These are phyloP conservation scores for Thelephora terrestris DNA, from an alignment of 1,284 basidiomycete genomes.

Conservation along the genomic window DNA sequence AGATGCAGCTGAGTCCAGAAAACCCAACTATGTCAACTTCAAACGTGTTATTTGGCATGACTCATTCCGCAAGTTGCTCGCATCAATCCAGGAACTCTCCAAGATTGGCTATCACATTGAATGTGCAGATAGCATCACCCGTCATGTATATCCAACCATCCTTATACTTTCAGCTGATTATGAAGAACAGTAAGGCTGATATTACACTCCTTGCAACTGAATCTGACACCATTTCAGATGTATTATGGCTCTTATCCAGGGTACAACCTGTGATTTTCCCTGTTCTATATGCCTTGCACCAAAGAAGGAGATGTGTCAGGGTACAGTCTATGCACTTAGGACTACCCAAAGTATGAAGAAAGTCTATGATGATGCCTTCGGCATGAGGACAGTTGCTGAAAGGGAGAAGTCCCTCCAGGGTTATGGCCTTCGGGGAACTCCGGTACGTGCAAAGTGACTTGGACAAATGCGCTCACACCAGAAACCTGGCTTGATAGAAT, in stretches of 20 bases:
- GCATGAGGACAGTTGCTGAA: not conserved
- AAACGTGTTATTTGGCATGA: too few species aligned
- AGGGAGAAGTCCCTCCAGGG: constrained; percentile 14
- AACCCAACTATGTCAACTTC: constrained; percentile 14
- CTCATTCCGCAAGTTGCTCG: constrained; percentile 15
- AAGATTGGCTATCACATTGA: constrained; percentile 11
- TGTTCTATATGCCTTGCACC: constrained; percentile 14
- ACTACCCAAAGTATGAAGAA: not conserved
- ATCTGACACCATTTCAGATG: not conserved
- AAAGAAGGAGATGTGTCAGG: not conserved
- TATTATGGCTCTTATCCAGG: too few species aligned
- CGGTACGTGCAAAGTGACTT: constrained; percentile 16
- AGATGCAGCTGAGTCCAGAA: constrained; percentile 10
- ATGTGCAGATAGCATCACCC: constrained; percentile 14
- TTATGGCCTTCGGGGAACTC: constrained; percentile 20
- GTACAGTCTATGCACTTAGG: not conserved
- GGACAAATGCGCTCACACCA: constrained; percentile 9
- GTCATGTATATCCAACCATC: constrained; percentile 18
- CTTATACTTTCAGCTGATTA: constrained; percentile 24
- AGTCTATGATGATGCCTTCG: not conserved
- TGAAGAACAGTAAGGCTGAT: constrained; percentile 19
- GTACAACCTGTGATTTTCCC: too few species aligned
- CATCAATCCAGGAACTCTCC: constrained; percentile 8
- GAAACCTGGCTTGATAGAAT: constrained; percentile 30
- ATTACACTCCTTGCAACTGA: not conserved